Conservation (phyloP, 139 green algal species). For the Volvox reticuliferus region DNA sequence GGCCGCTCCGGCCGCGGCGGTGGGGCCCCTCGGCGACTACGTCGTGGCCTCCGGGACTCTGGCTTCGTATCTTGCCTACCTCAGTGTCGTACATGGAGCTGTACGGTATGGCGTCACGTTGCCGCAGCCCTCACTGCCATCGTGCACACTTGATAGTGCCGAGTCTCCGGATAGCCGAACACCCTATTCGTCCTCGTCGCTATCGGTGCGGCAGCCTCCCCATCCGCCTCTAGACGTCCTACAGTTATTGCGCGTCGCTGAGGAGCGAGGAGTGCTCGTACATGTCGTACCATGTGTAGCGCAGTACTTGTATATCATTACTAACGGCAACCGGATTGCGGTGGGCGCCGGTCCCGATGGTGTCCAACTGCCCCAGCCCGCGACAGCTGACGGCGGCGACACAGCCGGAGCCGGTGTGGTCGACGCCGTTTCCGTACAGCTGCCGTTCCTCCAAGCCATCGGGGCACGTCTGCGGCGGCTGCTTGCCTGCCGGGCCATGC, state of each 20-base stretch:
- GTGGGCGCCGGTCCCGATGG: not conserved
- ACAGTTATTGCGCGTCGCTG: conserved; percentile 46
- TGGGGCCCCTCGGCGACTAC: conserved; percentile 52
- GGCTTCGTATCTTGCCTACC: conserved; percentile 69
- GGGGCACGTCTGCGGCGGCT: conserved; percentile 3
- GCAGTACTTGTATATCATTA: conserved; percentile 54
- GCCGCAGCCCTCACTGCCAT: not conserved
- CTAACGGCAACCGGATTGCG: not conserved
- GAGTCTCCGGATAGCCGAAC: not conserved
- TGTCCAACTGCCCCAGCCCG: not conserved
- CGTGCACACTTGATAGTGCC: not conserved
- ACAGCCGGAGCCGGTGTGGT: not conserved
- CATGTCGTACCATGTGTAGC: conserved; percentile 61
- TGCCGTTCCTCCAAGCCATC: not conserved
- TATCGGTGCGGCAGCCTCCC: conserved; percentile 24
- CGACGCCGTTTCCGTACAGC: not conserved
- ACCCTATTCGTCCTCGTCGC: not conserved
- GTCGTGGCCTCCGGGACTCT: conserved; percentile 58
- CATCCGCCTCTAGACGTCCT: conserved; percentile 58
- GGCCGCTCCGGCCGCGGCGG: not conserved
- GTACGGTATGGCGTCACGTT: conserved; percentile 42
- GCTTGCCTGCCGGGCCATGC: conserved; percentile 18
- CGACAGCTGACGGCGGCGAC: not conserved
- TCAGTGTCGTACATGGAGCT: conserved; percentile 54
- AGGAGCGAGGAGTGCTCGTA: conserved; percentile 41